Conservation (phyloP, 1,284 basidiomycete genomes). For the Moesziomyces sp. region DNA sequence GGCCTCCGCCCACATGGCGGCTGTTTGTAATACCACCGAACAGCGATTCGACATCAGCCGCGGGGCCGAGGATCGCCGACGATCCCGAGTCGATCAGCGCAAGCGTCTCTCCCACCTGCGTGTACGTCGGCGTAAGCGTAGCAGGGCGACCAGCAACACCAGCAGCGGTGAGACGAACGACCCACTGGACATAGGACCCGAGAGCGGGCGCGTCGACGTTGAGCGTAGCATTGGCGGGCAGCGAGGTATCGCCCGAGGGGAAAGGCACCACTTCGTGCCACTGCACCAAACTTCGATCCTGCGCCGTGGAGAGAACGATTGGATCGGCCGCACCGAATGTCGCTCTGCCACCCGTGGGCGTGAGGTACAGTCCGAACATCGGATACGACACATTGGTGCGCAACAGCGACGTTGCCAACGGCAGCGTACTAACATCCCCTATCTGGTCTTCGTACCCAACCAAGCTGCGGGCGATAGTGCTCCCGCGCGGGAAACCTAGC, state of each 20-base stretch:
- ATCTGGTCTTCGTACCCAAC: constrained; percentile 15
- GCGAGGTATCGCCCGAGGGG: constrained; percentile 30
- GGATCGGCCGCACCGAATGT: constrained; percentile 49
- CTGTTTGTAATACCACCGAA: constrained; percentile 76
- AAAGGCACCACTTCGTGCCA: constrained; percentile 53
- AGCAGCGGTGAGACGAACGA: constrained; percentile 75
- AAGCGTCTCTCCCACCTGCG: constrained; percentile 74
- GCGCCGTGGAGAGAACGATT: constrained; percentile 5
- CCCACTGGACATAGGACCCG: constrained; percentile 79
- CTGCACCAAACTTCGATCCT: constrained; percentile 23
- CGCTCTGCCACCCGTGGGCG: constrained; percentile 13
- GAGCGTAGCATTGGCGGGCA: constrained; percentile 24
- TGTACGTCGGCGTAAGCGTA: constrained; percentile 76
- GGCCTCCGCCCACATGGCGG: constrained; percentile 77
- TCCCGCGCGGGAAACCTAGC: constrained; percentile 68
- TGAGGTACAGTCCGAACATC: constrained; percentile 40
- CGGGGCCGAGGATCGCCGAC: constrained; percentile 82
- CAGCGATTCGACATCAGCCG: constrained; percentile 79
- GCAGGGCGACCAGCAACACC: constrained; percentile 76
- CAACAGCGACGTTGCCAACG: constrained; percentile 27
- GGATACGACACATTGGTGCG: constrained; percentile 39
- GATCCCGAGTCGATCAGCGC: constrained; percentile 84
- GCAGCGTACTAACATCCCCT: constrained; percentile 3
- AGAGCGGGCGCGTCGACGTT: constrained; percentile 34
- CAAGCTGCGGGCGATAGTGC: constrained; percentile 30